Percentiles rank a stretch among this genome's conserved stretches.
Evolutionary conservation across 148 eudicot species (phyloP).

Genomic region (Chenopodium berlandieri): DNA sequence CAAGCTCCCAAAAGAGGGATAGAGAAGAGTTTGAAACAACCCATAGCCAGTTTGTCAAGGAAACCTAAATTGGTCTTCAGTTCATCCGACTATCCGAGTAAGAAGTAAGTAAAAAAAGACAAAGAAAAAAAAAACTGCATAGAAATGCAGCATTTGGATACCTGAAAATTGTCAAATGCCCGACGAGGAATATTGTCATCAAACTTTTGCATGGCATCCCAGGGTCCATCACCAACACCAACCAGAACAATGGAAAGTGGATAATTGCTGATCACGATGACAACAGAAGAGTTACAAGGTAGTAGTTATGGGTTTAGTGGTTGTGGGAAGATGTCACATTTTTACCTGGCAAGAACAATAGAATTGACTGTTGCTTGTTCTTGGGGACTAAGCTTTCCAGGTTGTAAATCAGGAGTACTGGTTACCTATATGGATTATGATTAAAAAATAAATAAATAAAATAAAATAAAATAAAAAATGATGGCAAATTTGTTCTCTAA

Average conservation of each 20-base stretch:
- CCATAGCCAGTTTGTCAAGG: neutral
- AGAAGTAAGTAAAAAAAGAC: no score
- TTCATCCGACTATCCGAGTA: no score
- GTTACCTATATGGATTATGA: conserved; percentile 42
- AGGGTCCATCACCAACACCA: conserved; percentile 91
- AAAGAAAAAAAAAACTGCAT: no score
- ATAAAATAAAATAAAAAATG: no score
- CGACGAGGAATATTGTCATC: conserved; percentile 80
- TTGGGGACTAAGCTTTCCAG: conserved; percentile 66
- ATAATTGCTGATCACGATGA: conserved; percentile 42
- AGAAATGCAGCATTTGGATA: conserved; percentile 9
- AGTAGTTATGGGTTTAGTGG: neutral
- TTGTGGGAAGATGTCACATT: neutral
- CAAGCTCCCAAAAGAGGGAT: no score
- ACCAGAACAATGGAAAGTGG: conserved; percentile 78
- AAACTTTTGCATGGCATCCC: conserved; percentile 78
- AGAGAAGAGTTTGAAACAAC: neutral
- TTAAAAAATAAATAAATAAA: no score
- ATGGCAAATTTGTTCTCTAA: neutral
- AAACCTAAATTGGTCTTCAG: neutral
- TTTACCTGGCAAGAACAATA: conserved; percentile 73
- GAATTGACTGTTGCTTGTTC: conserved; percentile 73
- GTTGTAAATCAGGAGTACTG: conserved; percentile 35
- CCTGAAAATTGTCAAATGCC: conserved; percentile 88
- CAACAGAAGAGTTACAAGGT: conserved; percentile 8